These are phyloP conservation scores for Schizochytrium sp. DNA, from an alignment of 108 stramenopile species.

Conservation along the genomic window DNA sequence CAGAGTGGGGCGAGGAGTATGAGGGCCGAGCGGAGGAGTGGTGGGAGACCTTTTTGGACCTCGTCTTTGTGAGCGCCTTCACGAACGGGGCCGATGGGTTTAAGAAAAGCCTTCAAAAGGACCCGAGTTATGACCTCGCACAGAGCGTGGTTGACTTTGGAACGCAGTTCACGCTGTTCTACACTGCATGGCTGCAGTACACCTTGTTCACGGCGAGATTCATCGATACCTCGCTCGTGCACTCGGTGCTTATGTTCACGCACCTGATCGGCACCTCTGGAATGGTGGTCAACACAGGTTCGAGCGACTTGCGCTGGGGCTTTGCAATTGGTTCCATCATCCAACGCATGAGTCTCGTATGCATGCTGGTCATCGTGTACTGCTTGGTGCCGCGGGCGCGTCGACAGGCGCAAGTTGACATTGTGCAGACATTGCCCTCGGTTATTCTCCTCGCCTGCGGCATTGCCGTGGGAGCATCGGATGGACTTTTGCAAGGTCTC, in stretches of 20 bases:
- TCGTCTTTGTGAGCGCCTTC: neutral
- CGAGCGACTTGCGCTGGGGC: neutral
- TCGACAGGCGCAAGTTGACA: neutral
- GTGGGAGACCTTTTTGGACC: neutral
- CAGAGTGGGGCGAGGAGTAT: neutral
- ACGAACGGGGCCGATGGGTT: neutral
- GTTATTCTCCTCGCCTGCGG: neutral
- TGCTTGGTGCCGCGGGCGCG: neutral
- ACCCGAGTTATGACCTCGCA: neutral
- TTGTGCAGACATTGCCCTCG: neutral
- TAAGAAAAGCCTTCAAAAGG: neutral
- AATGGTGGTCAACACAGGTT: neutral
- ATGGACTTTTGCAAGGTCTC: neutral
- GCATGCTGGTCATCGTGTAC: neutral
- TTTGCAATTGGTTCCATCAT: neutral
- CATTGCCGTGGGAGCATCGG: neutral
- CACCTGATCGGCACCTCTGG: neutral
- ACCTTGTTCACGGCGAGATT: neutral
- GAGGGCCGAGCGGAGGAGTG: neutral
- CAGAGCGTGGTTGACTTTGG: neutral
- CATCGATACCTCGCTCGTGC: neutral
- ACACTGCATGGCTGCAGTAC: neutral
- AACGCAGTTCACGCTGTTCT: neutral
- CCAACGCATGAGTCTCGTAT: neutral
- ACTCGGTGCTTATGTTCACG: neutral